Evolutionary conservation across 768 basidiomycete genomes (phyloP).

Genomic region (Lactarius hatsudake): DNA sequence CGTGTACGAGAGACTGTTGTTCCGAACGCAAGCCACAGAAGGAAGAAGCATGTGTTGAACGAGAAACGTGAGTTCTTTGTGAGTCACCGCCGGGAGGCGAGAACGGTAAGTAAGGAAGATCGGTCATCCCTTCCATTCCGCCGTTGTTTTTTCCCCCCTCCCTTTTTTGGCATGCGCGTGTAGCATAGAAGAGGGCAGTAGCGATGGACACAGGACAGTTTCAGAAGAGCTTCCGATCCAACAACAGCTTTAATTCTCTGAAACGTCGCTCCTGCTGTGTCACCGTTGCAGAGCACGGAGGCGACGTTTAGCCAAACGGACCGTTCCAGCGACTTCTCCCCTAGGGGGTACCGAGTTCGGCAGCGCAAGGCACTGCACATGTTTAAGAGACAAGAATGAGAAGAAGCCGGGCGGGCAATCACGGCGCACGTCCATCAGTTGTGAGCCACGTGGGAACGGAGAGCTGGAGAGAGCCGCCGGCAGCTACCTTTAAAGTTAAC

Average conservation of each 20-base stretch:
- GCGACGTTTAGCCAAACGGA: background rate
- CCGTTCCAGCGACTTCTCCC: background rate
- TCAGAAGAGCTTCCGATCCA: background rate
- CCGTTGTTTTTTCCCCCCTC: background rate
- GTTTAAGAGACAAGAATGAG: background rate
- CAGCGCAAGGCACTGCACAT: background rate
- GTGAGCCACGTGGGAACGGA: slow-evolving; percentile 4
- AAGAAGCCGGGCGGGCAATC: background rate
- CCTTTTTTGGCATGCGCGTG: background rate
- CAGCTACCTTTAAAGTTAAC: slow-evolving; percentile 23
- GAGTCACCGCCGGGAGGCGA: background rate
- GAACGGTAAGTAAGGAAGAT: background rate
- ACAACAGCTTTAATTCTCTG: background rate
- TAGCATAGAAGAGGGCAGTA: background rate
- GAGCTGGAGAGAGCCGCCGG: slow-evolving; percentile 8
- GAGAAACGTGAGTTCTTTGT: background rate
- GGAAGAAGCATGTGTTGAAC: background rate
- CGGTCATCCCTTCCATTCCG: background rate
- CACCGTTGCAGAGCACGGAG: background rate
- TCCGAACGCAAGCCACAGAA: background rate
- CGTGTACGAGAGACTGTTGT: background rate
- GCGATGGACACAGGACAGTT: background rate
- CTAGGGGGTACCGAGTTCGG: slow-evolving; percentile 4
- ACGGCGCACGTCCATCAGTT: background rate
- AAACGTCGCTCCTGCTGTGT: background rate